These are phyloP conservation scores for Cladophialophora bantiana DNA, from an alignment of 2,329 filamentous ascomycete species.

Conservation along the genomic window DNA sequence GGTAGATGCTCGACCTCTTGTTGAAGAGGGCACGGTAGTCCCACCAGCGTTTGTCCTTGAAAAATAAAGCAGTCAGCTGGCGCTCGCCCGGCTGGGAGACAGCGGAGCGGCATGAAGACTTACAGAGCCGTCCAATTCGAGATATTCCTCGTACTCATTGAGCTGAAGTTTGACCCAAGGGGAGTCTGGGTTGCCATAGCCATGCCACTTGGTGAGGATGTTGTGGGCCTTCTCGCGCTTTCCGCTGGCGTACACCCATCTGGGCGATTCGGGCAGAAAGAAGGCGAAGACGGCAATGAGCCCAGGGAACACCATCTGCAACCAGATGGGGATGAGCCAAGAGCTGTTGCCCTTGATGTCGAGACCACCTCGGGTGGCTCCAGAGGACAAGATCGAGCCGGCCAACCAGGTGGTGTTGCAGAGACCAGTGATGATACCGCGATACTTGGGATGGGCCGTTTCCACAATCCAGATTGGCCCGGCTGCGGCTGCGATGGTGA, in stretches of 20 bases:
- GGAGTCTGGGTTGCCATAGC: conserved; percentile 52
- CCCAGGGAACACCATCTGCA: conserved; percentile 56
- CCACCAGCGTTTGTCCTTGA: conserved; percentile 52
- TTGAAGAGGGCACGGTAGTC: conserved; percentile 62
- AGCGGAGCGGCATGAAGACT: conserved; percentile 5
- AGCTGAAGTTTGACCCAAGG: conserved; percentile 45
- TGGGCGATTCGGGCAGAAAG: conserved; percentile 67
- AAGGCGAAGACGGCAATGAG: conserved; percentile 60
- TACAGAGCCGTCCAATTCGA: conserved; percentile 44
- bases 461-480: conserved; percentile 71
- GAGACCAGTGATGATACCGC: conserved; percentile 67
- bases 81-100: background rate
- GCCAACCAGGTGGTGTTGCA: conserved; percentile 60
- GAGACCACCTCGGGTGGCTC: conserved; percentile 59
- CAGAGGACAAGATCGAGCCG: conserved; percentile 62
- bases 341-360: conserved; percentile 48
- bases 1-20: conserved; percentile 54
- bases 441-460: conserved; percentile 67
- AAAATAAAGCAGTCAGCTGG: conserved; percentile 3
- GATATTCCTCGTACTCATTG: conserved; percentile 46
- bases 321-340: conserved; percentile 66
- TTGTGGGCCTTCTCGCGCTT: conserved; percentile 64
- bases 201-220: conserved; percentile 66
- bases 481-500: conserved; percentile 65
- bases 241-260: conserved; percentile 67